A percentile compares a stretch with the other conserved stretches of the same genome.
Conservation (phyloP, 225 moss, liverwort and hornwort genomes). For the Sphagnum tenellum region DNA sequence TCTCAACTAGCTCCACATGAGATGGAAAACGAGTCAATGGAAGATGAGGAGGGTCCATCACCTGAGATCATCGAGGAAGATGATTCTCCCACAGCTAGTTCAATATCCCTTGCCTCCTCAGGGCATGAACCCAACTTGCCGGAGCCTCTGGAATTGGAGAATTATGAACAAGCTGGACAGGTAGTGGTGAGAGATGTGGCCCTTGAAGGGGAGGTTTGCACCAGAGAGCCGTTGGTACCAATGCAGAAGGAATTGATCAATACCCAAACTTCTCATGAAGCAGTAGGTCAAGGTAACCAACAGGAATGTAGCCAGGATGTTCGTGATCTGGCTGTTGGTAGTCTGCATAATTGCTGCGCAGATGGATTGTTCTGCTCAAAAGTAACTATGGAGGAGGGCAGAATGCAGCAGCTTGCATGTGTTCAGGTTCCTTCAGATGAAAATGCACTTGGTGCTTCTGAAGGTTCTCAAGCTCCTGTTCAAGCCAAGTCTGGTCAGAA, state of each 20-base stretch:
- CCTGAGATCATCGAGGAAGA: slow-evolving; percentile 44
- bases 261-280: background rate
- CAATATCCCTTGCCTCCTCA: slow-evolving; percentile 39
- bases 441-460: background rate
- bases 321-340: background rate
- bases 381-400: no score
- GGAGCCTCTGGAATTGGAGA: slow-evolving; percentile 29
- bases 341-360: background rate
- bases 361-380: background rate
- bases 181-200: slow-evolving; percentile 9
- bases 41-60: slow-evolving; percentile 35
- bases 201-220: slow-evolving; percentile 1
- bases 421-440: no score
- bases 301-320: background rate
- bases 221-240: no score
- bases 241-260: background rate
- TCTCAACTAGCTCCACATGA: slow-evolving; percentile 22
- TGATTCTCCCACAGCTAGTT: slow-evolving; percentile 57
- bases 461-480: background rate
- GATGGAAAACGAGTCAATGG: slow-evolving; percentile 35
- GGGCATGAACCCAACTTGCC: slow-evolving; percentile 27
- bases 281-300: background rate
- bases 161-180: slow-evolving; percentile 8
- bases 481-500: slow-evolving; percentile 1
- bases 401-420: no score